Conservation (phyloP, 2,329 filamentous ascomycete species). For the Drechslerella coelobrocha region DNA sequence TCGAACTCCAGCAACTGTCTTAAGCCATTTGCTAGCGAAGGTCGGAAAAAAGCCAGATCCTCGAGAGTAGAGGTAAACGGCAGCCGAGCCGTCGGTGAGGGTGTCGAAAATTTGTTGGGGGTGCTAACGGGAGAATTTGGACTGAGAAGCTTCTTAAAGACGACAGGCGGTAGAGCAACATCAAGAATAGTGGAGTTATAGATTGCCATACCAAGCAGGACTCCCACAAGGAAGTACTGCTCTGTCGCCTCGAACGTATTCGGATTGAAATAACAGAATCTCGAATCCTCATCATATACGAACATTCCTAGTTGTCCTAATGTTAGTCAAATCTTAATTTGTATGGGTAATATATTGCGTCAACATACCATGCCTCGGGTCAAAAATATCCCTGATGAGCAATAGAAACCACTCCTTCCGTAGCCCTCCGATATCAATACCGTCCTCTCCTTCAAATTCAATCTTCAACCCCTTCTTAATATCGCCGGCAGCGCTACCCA, state of each 20-base stretch:
- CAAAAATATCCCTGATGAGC: conserved; percentile 86
- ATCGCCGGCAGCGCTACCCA: conserved; percentile 78
- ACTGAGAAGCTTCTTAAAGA: conserved; percentile 84
- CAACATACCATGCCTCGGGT: conserved; percentile 79
- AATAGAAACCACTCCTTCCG: conserved; percentile 95
- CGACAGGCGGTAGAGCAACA: conserved; percentile 83
- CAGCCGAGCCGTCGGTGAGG: conserved; percentile 65
- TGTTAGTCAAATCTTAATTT: too few relatives aligned
- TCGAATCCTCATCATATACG: conserved; percentile 86
- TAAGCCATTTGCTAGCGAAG: conserved; percentile 76
- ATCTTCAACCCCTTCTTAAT: conserved; percentile 90
- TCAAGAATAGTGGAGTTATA: conserved; percentile 95
- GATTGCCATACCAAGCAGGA: conserved; percentile 85
- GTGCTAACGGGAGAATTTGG: conserved; percentile 71
- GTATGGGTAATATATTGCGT: not conserved
- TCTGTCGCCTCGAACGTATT: conserved; percentile 88
- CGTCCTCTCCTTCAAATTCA: conserved; percentile 85
- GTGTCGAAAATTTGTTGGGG: conserved; percentile 58
- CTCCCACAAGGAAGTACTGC: conserved; percentile 88
- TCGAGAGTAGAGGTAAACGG: conserved; percentile 76
- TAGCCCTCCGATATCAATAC: conserved; percentile 85
- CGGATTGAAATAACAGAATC: conserved; percentile 92
- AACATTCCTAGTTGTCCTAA: conserved; percentile 72
- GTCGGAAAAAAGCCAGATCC: conserved; percentile 82
- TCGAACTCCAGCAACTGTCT: conserved; percentile 80